Evolutionary conservation across 2,329 filamentous ascomycete species (phyloP), one percentile per base, ranked within the genome.

Genomic region (Xylariaceae sp.): DNA sequence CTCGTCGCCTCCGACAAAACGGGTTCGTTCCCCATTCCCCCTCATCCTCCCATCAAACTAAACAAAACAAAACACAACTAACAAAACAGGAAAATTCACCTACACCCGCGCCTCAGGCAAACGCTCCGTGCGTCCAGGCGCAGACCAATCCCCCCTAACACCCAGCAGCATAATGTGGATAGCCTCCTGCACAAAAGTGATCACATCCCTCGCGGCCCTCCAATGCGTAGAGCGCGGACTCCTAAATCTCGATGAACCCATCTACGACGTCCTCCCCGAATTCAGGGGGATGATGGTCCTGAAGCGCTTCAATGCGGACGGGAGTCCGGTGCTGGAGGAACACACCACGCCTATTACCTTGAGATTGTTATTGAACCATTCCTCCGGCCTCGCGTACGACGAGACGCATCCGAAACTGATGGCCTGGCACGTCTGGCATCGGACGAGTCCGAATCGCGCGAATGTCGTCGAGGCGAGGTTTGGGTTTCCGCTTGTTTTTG

Each of bases 211-310:
- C 49, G 73, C 77, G 4, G 73, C 73, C 5, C 64, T 80, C 30
- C 76, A 79, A 59, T 71, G 75, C 55, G 74, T 79, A 18, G 78
- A 80, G 55, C 68, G 73, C 3, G 76, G 77, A 2, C 68, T 76
- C 2, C 65, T 79, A 8, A 67, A 59, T 4, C 69, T 80, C 0
- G 74, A 78, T 48, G 74, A 73, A 4, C 74, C 77, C 57, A 67
- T 80, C 2, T 70, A 71, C 3, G 59, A 66, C 13, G 66, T 77
- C n/a, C 65, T 77, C 11, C 77, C 77, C 2, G 77, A 79, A 52
- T 67, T 80, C 4, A 71, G 67, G 53, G 55, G n/a, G 3, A 15
- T 58, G 17, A 50, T 61, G 9, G 39, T 66, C 7, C 54, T 66
- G 35, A 58, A 37, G 39, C 13, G 62, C 48, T 66, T 64, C 56